Evolutionary conservation across 768 basidiomycete species (phyloP), one percentile per base, ranked within the genome.

Genomic region (Leucocoprinus birnbaumii): DNA sequence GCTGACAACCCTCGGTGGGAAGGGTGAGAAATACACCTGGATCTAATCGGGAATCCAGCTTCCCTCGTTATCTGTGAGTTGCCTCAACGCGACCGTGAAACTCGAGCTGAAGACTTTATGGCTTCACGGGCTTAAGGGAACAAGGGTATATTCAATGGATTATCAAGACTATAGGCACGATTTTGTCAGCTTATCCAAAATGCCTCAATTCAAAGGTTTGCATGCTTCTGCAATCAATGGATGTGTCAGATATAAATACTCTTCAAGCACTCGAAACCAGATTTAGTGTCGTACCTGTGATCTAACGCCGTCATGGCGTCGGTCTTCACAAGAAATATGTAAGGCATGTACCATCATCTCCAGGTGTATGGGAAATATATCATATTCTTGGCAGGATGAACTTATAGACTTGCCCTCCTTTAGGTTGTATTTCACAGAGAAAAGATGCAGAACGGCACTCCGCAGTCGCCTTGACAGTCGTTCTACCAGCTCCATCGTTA

Each of bases 331-430:
- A 18, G 19, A 57, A 25, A 34, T 41, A 35, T 47, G 41, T 21
- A 19, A 48, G 22, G 19, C 26, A 51, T 16, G 24, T 26, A 14
- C 27, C 46, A 58, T 31, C 37, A 53, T 48, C 43, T 47, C 38
- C 51, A 53, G 46, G 46, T 48, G 27, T 40, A 48, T 55, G 54
- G 48, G 54, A 55, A 55, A 49, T n/a, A 48, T 25, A 2, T n/a
- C 19, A 48, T 25, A 34, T 48, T 43, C 34, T 22, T 14, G 41
- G 54, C 21, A 43, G n/a, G 24, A 42, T 31, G 13, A 5, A 43
- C 7, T 8, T 10, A 19, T 35, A 25, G 34, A 6, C 34, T 11
- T 47, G 25, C 37, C 53, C 25, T 19, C 8, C 47, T 49, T 38
- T 31, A 35, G 40, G 26, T 43, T 31, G 14, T 10, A 1, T 34